phyloP scores from a whole-genome alignment of 164 flowering plant genomes.

The Brasenia schreberi region DNA sequence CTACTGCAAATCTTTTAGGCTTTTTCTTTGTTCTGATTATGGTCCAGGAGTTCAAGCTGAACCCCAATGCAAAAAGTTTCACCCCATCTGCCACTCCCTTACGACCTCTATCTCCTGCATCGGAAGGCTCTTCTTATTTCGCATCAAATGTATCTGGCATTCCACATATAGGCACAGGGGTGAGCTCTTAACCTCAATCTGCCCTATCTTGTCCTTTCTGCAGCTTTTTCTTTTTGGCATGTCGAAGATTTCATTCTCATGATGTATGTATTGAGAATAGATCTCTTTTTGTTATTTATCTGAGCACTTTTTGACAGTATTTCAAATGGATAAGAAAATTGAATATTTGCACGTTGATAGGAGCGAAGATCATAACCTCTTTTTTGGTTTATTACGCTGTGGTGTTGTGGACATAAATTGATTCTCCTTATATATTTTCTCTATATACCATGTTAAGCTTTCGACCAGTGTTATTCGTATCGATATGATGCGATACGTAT shows the following conservation, averaged over 20 bases:
- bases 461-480: too few species aligned
- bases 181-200: conserved; percentile 20
- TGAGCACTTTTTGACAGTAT: too few species aligned
- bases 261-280: too few species aligned
- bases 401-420: too few species aligned
- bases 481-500: too few species aligned
- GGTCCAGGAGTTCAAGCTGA: conserved; percentile 81
- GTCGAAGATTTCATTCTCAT: not conserved
- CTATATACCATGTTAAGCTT: too few species aligned
- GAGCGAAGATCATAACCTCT: too few species aligned
- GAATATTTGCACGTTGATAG: too few species aligned
- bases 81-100: conserved; percentile 45
- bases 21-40: not conserved
- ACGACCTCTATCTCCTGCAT: conserved; percentile 58
- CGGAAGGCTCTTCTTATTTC: conserved; percentile 68
- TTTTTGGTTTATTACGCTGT: too few species aligned
- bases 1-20: not conserved
- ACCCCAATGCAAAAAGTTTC: conserved; percentile 93
- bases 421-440: too few species aligned
- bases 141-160: conserved; percentile 37
- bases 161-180: conserved; percentile 66
- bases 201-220: not conserved
- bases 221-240: not conserved
- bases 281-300: too few species aligned
- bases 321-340: too few species aligned